These are phyloP conservation scores for Clonostachys sp. DNA, from an alignment of 2,329 filamentous ascomycete genomes.

Conservation along the genomic window DNA sequence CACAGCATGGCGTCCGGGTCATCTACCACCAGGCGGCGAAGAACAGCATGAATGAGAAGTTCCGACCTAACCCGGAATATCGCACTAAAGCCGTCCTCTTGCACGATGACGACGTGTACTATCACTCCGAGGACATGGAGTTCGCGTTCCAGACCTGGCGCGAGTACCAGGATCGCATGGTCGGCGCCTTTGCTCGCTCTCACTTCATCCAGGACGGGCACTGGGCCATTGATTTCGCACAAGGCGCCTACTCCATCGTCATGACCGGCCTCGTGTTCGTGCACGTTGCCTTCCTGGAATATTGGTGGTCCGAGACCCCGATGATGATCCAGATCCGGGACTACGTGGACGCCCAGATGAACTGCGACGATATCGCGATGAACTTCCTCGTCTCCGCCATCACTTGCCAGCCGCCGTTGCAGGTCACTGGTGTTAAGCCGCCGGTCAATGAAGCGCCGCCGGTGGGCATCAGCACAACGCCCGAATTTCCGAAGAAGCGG, in stretches of 20 bases:
- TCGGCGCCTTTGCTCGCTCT: slow-evolving; percentile 29
- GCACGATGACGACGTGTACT: slow-evolving; percentile 32
- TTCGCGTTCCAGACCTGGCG: slow-evolving; percentile 35
- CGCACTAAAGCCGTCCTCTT: slow-evolving; percentile 31
- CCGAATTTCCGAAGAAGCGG: slow-evolving; percentile 23
- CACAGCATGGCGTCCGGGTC: slow-evolving; percentile 21
- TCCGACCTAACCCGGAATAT: slow-evolving; percentile 26
- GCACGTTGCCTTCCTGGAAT: slow-evolving; percentile 30
- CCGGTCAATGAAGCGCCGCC: slow-evolving; percentile 22
- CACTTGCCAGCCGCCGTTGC: slow-evolving; percentile 24
- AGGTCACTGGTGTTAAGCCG: slow-evolving; percentile 22
- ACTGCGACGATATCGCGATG: slow-evolving; percentile 33
- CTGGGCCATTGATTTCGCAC: slow-evolving; percentile 20
- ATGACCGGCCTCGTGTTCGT: slow-evolving; percentile 30
- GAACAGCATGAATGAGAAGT: slow-evolving; percentile 30
- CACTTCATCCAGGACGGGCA: slow-evolving; percentile 13
- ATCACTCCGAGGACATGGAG: slow-evolving; percentile 27
- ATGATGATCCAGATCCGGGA: slow-evolving; percentile 20
- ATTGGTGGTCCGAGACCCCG: slow-evolving; percentile 25
- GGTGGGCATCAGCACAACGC: slow-evolving; percentile 23
- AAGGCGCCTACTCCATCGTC: slow-evolving; percentile 26
- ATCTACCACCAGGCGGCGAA: slow-evolving; percentile 22
- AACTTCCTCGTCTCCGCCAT: slow-evolving; percentile 27
- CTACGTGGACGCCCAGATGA: slow-evolving; percentile 29
- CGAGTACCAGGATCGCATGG: slow-evolving; percentile 23